phyloP scores from a whole-genome alignment of 1,284 basidiomycete species.

The Cystobasidium sp. region DNA sequence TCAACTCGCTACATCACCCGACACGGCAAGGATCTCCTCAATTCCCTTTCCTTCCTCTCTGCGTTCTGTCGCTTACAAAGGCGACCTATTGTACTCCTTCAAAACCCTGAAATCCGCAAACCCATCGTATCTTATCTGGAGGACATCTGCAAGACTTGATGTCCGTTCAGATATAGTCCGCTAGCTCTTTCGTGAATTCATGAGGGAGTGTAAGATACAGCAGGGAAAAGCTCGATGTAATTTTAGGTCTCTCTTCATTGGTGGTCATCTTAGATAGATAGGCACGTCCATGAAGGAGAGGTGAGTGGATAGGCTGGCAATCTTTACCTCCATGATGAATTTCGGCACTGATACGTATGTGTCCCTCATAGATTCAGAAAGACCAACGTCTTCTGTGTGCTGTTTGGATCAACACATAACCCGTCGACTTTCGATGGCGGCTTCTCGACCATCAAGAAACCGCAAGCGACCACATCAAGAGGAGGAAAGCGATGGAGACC shows the following conservation, averaged over 20 bases:
- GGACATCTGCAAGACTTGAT: background rate
- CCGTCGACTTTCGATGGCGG: no score
- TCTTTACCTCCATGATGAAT: background rate
- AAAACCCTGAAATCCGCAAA: background rate
- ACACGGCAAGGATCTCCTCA: no score
- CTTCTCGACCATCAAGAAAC: no score
- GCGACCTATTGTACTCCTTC: background rate
- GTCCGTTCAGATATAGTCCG: no score
- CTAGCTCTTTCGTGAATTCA: no score
- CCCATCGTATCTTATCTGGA: background rate
- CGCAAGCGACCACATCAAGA: no score
- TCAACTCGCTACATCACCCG: no score
- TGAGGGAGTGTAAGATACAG: no score
- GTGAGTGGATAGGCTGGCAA: background rate
- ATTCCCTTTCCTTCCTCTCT: background rate
- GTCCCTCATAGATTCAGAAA: conserved; percentile 16
- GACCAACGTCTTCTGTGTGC: background rate
- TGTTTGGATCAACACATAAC: conserved; percentile 14
- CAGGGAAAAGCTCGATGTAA: no score
- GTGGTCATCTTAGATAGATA: conserved; percentile 1
- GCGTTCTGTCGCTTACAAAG: conserved; percentile 9
- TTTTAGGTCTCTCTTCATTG: background rate
- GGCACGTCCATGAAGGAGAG: conserved; percentile 6
- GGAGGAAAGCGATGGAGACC: no score
- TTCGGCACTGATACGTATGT: background rate